Evolutionary conservation across 2,329 filamentous ascomycete genomes (phyloP).

Genomic region (Pyricularia pennisetigena): DNA sequence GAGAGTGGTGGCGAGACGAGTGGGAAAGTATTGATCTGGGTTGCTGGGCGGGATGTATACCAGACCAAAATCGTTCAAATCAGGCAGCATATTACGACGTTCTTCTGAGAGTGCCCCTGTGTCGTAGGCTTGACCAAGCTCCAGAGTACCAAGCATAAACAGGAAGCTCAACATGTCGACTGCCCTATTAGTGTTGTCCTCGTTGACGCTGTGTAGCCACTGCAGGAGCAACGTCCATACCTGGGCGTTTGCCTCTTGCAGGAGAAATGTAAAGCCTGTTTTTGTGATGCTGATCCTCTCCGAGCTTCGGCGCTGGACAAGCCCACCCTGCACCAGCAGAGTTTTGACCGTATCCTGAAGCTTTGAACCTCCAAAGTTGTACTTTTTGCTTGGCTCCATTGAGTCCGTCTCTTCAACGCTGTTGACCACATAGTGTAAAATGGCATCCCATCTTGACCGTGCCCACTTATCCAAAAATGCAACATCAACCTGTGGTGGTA

Average conservation of each 20-base stretch:
- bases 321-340: slow-evolving; percentile 67
- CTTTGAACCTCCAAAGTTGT: slow-evolving; percentile 35
- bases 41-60: slow-evolving; percentile 61
- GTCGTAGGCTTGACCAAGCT: slow-evolving; percentile 85
- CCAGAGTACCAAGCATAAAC: slow-evolving; percentile 87
- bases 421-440: slow-evolving; percentile 89
- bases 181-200: slow-evolving; percentile 36
- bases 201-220: slow-evolving; percentile 69
- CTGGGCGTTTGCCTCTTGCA: slow-evolving; percentile 93
- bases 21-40: slow-evolving; percentile 69
- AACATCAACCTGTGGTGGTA: slow-evolving; percentile 55
- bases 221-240: slow-evolving; percentile 93
- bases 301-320: slow-evolving; percentile 53
- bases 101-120: slow-evolving; percentile 73
- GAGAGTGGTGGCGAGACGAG: slow-evolving; percentile 84
- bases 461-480: slow-evolving; percentile 77
- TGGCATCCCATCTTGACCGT: slow-evolving; percentile 86
- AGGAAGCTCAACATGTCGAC: slow-evolving; percentile 94
- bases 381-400: slow-evolving; percentile 24
- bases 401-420: slow-evolving; percentile 46
- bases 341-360: slow-evolving; percentile 75
- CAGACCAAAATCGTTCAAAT: slow-evolving; percentile 85
- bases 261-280: slow-evolving; percentile 84
- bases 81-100: slow-evolving; percentile 80
- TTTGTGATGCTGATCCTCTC: slow-evolving; percentile 69